phyloP scores from a whole-genome alignment of 2,329 filamentous ascomycete species.

The Dactylellina leptospora region DNA sequence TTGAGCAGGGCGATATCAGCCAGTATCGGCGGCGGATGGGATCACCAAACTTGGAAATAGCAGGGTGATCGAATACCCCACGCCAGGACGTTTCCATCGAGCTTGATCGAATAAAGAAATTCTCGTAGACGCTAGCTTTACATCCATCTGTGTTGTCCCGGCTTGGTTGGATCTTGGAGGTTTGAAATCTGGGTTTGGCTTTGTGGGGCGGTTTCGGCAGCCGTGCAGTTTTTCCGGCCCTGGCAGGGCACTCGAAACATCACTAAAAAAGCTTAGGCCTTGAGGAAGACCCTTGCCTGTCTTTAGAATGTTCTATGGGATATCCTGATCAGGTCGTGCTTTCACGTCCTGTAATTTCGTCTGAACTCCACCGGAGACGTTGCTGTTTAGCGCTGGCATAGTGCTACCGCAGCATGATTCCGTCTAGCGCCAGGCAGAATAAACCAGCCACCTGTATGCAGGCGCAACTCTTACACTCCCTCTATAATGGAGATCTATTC shows the following conservation, averaged over 20 bases:
- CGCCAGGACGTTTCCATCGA: neutral
- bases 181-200: slow-evolving; percentile 12
- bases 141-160: slow-evolving; percentile 31
- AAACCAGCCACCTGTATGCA: neutral
- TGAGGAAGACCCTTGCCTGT: neutral
- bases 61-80: slow-evolving; percentile 26
- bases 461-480: neutral
- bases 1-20: slow-evolving; percentile 9
- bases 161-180: slow-evolving; percentile 41
- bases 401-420: too few species aligned
- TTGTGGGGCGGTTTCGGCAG: slow-evolving; percentile 44
- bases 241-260: slow-evolving; percentile 48
- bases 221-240: slow-evolving; percentile 50
- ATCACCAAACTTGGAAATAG: slow-evolving; percentile 13
- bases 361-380: slow-evolving; percentile 22
- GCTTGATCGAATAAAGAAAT: neutral
- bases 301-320: slow-evolving; percentile 47
- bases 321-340: slow-evolving; percentile 47
- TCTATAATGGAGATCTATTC: neutral
- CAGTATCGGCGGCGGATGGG: neutral
- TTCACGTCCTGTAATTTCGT: slow-evolving; percentile 40
- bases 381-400: neutral
- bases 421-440: too few species aligned
- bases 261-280: slow-evolving; percentile 44
- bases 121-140: slow-evolving; percentile 2